These are phyloP conservation scores for Adansonia gregorii DNA, from an alignment of 441 rosid species.

Conservation along the genomic window DNA sequence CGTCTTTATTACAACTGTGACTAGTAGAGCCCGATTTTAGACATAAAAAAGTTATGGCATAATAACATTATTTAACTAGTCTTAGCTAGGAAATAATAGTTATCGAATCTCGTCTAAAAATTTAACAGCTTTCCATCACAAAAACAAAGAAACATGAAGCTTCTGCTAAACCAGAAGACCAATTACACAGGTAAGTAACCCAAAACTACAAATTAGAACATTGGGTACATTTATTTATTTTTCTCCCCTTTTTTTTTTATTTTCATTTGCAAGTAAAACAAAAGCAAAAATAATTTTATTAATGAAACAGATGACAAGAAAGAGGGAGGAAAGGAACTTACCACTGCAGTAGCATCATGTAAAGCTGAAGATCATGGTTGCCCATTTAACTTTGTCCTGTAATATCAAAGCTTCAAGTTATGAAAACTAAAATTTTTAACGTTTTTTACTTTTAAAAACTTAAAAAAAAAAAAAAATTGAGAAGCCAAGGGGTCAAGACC, in stretches of 20 bases:
- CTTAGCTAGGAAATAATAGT: too few relatives aligned
- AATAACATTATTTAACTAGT: not conserved
- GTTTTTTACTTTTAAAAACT: too few relatives aligned
- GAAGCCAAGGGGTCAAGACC: too few relatives aligned
- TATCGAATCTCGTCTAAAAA: too few relatives aligned
- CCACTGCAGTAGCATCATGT: constrained; percentile 88
- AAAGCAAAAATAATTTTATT: not conserved
- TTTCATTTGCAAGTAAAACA: not conserved
- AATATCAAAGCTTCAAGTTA: not conserved
- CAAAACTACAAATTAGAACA: not conserved
- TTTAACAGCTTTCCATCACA: not conserved
- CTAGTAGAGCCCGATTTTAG: not conserved
- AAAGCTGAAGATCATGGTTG: constrained; percentile 65
- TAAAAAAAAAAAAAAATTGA: too few relatives aligned
- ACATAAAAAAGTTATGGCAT: not conserved
- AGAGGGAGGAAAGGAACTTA: constrained; percentile 34
- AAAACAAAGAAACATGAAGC: not conserved
- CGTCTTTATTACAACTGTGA: too few relatives aligned
- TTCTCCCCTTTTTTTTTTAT: not conserved
- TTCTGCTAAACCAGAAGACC: too few relatives aligned
- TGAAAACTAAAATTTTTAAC: too few relatives aligned
- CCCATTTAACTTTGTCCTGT: constrained; percentile 76
- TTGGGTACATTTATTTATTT: not conserved
- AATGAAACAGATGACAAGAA: not conserved
- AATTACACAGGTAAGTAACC: not conserved